Percentiles rank a stretch among this genome's conserved stretches.
Conservation (phyloP, 2,329 filamentous ascomycete species). For the Aspergillus calidoustus region DNA sequence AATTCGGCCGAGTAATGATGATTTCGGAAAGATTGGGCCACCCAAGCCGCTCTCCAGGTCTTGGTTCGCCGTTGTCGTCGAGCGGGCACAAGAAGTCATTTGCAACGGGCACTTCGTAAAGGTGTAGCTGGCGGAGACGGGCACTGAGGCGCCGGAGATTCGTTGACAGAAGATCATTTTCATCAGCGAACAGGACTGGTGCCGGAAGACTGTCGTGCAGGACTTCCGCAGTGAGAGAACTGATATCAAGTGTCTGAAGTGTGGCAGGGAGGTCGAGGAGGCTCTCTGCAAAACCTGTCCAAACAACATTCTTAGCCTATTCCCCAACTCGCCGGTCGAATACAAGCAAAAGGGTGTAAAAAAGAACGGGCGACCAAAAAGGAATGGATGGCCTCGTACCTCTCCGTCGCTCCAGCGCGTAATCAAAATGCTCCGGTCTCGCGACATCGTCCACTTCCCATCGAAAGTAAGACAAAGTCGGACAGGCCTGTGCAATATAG, state of each 20-base stretch:
- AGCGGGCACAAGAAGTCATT: background rate
- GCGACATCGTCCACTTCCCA: background rate
- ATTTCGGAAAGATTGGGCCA: background rate
- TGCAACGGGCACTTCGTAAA: background rate
- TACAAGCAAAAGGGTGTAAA: no score
- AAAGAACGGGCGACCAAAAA: no score
- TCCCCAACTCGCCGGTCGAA: no score
- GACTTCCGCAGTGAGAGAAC: background rate
- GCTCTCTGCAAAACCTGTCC: background rate
- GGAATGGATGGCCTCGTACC: background rate
- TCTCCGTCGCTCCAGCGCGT: background rate
- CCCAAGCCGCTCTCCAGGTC: background rate
- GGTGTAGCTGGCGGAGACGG: background rate
- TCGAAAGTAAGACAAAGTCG: background rate
- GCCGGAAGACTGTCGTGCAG: background rate
- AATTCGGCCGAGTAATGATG: background rate
- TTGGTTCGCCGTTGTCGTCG: background rate
- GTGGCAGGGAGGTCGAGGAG: background rate
- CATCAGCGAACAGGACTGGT: background rate
- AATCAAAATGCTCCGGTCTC: constrained; percentile 1
- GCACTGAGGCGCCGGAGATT: background rate
- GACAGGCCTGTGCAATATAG: background rate
- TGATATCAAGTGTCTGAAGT: background rate
- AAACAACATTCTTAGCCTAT: no score
- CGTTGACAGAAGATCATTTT: background rate